A percentile compares a stretch with the other conserved stretches of the same genome.
Evolutionary conservation across 331 rosid species (phyloP).

Genomic region (Spiraea crenata): DNA sequence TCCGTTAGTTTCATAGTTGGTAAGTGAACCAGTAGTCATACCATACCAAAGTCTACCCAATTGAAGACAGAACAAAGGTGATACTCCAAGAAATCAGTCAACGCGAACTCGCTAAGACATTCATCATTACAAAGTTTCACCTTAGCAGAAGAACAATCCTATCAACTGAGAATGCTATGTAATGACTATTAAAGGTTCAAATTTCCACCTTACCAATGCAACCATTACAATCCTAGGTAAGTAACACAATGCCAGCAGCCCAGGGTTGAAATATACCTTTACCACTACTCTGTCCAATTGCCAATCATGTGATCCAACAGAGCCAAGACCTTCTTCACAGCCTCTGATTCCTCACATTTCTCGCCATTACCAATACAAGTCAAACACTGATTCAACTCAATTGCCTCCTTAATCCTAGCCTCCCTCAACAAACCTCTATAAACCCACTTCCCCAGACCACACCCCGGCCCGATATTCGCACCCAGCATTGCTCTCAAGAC

Average conservation of each 20-base stretch:
- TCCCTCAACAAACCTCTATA: conserved; percentile 51
- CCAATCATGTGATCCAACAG: conserved; percentile 39
- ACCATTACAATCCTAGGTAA: background rate
- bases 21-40: background rate
- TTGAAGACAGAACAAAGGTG: background rate
- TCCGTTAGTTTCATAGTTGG: background rate
- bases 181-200: background rate
- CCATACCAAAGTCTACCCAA: background rate
- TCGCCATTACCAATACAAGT: conserved; percentile 10
- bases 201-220: background rate
- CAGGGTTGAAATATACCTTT: too few species aligned
- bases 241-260: too few species aligned
- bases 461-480: conserved; percentile 15
- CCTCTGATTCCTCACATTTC: conserved; percentile 14
- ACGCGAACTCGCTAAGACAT: background rate
- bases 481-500: conserved; percentile 45
- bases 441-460: conserved; percentile 26
- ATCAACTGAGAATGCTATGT: background rate
- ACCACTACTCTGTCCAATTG: background rate
- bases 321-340: conserved; percentile 27
- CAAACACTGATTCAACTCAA: conserved; percentile 42
- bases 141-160: background rate
- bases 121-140: background rate
- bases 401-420: conserved; percentile 54
- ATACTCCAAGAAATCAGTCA: background rate